Evolutionary conservation across 805 yeast species (phyloP).

Genomic region (Wickerhamomyces alni): DNA sequence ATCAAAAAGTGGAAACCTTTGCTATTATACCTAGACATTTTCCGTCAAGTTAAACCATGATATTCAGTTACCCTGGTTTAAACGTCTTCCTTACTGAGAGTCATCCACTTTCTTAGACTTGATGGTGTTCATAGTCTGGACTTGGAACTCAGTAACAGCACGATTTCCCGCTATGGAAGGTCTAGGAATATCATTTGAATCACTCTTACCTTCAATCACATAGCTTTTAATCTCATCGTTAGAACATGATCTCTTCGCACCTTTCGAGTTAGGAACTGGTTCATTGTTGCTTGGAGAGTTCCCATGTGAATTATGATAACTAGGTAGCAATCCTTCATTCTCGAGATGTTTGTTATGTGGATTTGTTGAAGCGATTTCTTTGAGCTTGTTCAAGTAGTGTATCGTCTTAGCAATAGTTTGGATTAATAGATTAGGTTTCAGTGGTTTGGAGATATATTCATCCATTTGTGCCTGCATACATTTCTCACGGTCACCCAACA

Average conservation of each 20-base stretch:
- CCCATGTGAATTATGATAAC: slow-evolving; percentile 6
- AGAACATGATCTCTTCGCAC: slow-evolving; percentile 6
- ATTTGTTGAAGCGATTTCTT: slow-evolving; percentile 36
- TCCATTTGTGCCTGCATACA: slow-evolving; percentile 90
- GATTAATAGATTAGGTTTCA: slow-evolving; percentile 69
- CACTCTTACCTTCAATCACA: not conserved
- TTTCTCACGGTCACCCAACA: slow-evolving; percentile 87
- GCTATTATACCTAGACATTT: no score
- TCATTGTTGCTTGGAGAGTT: slow-evolving; percentile 5
- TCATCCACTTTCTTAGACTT: not conserved
- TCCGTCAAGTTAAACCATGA: no score
- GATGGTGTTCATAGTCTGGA: slow-evolving; percentile 5
- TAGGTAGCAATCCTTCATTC: slow-evolving; percentile 8
- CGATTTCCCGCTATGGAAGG: slow-evolving; percentile 6
- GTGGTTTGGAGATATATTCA: slow-evolving; percentile 82
- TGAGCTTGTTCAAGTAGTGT: slow-evolving; percentile 54
- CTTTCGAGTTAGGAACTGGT: not conserved
- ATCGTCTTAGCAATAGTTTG: slow-evolving; percentile 80
- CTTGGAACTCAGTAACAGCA: slow-evolving; percentile 11
- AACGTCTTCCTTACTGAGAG: no score
- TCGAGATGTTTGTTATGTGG: slow-evolving; percentile 18
- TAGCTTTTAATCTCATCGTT: slow-evolving; percentile 6
- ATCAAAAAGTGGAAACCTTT: no score
- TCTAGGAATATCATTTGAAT: not conserved
- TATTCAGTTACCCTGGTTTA: no score